Conservation (phyloP, 768 basidiomycete genomes). For the Rhizopogon salebrosus region DNA sequence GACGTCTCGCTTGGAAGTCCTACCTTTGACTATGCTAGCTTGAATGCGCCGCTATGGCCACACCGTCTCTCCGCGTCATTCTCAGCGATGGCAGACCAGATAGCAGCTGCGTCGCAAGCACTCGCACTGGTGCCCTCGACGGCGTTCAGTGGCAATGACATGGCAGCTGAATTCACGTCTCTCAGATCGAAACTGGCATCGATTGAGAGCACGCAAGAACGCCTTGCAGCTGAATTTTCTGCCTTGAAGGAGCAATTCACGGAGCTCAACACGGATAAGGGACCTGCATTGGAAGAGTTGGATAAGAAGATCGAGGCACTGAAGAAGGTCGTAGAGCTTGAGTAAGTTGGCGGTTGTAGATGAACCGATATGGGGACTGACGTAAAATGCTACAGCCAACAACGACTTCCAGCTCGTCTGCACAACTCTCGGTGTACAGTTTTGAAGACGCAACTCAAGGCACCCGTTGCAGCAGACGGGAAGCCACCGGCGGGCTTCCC, state of each 20-base stretch:
- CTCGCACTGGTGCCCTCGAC: slow-evolving; percentile 25
- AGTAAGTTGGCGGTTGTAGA: slow-evolving; percentile 18
- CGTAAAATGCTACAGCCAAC: slow-evolving; percentile 25
- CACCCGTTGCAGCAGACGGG: slow-evolving; percentile 26
- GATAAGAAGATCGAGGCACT: slow-evolving; percentile 31
- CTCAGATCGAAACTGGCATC: slow-evolving; percentile 23
- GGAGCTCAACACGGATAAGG: slow-evolving; percentile 9
- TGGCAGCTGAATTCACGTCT: slow-evolving; percentile 8
- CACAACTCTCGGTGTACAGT: slow-evolving; percentile 29
- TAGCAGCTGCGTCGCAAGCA: slow-evolving; percentile 35
- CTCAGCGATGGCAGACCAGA: slow-evolving; percentile 35
- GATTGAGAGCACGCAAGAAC: slow-evolving; percentile 29
- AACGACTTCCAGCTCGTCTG: slow-evolving; percentile 31
- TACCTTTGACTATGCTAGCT: not conserved
- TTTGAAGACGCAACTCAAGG: slow-evolving; percentile 27
- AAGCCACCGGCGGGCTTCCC: slow-evolving; percentile 34
- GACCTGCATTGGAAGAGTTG: slow-evolving; percentile 25
- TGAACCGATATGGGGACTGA: not conserved
- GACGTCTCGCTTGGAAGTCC: slow-evolving; percentile 13
- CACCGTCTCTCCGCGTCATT: slow-evolving; percentile 33
- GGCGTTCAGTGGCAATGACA: slow-evolving; percentile 14
- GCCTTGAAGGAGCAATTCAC: slow-evolving; percentile 22
- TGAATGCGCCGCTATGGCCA: slow-evolving; percentile 20
- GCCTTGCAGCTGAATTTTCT: slow-evolving; percentile 27
- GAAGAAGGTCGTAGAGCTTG: slow-evolving; percentile 27